These are phyloP conservation scores for Phytophthora fragariaefolia DNA, from an alignment of 352 stramenopile genomes.

Conservation along the genomic window DNA sequence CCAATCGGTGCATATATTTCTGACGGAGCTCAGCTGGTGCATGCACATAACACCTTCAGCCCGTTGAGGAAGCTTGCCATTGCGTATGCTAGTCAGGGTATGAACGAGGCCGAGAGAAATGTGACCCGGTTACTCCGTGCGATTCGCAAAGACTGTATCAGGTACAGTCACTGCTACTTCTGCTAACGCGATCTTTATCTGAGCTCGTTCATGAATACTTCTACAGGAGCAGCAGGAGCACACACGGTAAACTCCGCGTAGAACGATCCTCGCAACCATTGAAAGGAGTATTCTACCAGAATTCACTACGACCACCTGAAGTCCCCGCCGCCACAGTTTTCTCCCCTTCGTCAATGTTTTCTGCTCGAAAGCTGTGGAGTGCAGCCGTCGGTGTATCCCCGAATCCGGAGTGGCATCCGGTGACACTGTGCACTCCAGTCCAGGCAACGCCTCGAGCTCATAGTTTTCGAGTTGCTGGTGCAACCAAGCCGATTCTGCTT, in stretches of 20 bases:
- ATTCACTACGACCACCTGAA: constrained; percentile 25
- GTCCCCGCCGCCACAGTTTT: constrained; percentile 14
- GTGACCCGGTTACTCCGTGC: constrained; percentile 1
- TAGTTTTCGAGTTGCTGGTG: not conserved
- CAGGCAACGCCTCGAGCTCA: constrained; percentile 3
- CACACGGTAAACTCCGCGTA: not conserved
- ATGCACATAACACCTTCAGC: not conserved
- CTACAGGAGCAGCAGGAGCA: constrained; percentile 1
- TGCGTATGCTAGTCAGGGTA: constrained; percentile 10
- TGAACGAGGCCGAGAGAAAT: constrained; percentile 24
- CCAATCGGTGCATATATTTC: not conserved
- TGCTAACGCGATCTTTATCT: not conserved
- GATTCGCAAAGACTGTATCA: constrained; percentile 16
- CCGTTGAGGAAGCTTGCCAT: constrained; percentile 17
- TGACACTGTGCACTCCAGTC: constrained; percentile 4
- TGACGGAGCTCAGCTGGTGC: not conserved
- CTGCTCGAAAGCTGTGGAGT: constrained; percentile 14
- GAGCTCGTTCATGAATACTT: not conserved
- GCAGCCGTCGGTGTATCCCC: not conserved
- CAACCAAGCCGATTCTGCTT: not conserved
- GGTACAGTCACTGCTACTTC: constrained; percentile 4
- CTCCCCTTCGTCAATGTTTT: constrained; percentile 6
- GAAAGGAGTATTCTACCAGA: constrained; percentile 38
- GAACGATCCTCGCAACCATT: constrained; percentile 6
- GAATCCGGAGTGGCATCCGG: constrained; percentile 8